Base-by-base conservation (phyloP, 2,329 filamentous ascomycete genomes). In the Thermochaetoides dissita region DNA sequence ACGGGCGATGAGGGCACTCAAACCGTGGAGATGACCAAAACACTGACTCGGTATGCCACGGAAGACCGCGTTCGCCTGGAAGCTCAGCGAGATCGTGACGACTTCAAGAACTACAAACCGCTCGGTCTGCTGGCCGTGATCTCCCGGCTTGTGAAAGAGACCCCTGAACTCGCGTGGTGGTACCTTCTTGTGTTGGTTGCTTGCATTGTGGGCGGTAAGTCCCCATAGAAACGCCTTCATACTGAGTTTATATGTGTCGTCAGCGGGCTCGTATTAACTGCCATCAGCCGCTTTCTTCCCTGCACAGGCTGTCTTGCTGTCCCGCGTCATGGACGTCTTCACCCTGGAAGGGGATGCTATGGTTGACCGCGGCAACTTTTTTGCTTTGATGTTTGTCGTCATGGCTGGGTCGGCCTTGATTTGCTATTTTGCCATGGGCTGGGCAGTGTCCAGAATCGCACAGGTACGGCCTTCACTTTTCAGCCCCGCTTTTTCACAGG, bases 361-460 rank as follows among this genome's bases (percentile, higher is more conserved):
- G 57, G 53, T 53, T 6, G 46, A 55, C 2, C 52, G 53, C 1
- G 71, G 69, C 7, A 63, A 76, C 51, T 74, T 74, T 49, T 74
- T 63, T 56, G 65, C 71, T 0, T 58, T 65, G 40, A 74, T 76
- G 70, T 75, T 75, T 39, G 62, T 68, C 36, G 56, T 64, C 1
- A 50, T 68, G 42, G 62, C 67, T 4, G 55, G 57, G 3, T 67
- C 61, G 3, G 59, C 61, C n/a, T 56, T 69, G 1, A 37, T 70
- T 1, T 57, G 61, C 8, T 74, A 74, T 49, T 62, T 62, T 37
- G 37, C 50, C 7, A 49, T 65, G 32, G 63, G 64, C 2, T 62
- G 52, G 43, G 37, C 53, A 2, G 58, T 60, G 10, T 66, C 64
- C 42, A 45, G 51, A 6, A 52, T 62, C 8, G 51, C 59, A 4